Evolutionary conservation across 805 yeast species (phyloP).

Genomic region (Kuraishia ogatae): DNA sequence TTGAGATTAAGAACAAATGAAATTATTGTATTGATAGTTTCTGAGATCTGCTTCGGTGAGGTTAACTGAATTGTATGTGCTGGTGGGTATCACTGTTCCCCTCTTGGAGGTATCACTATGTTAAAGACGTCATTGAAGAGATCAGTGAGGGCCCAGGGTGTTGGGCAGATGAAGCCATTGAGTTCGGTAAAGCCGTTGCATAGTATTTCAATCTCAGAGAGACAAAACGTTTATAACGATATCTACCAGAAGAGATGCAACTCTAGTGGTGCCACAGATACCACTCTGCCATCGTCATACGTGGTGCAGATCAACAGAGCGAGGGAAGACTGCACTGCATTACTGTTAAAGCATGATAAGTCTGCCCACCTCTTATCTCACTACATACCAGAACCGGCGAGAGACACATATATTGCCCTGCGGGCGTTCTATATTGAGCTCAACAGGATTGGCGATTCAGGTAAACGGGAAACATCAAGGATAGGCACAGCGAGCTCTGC

Average conservation of each 20-base stretch:
- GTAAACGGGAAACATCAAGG: neutral
- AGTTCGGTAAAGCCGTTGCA: no score
- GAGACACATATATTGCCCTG: conserved; percentile 55
- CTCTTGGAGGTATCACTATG: neutral
- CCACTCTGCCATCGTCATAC: neutral
- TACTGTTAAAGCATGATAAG: conserved; percentile 42
- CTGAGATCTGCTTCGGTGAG: no score
- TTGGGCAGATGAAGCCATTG: neutral
- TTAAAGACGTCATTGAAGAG: neutral
- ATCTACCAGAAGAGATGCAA: neutral
- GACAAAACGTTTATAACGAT: neutral
- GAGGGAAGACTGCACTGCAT: conserved; percentile 34
- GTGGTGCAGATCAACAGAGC: conserved; percentile 15
- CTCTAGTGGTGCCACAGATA: neutral
- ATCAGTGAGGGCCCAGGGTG: neutral
- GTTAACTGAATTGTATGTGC: no score
- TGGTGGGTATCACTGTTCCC: no score
- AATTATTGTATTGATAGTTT: no score
- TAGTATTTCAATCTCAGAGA: no score
- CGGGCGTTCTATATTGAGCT: conserved; percentile 61
- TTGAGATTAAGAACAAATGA: no score
- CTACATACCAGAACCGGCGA: conserved; percentile 57
- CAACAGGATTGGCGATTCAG: conserved; percentile 30
- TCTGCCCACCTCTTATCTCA: conserved; percentile 60
- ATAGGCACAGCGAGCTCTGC: neutral